These are phyloP conservation scores for Acacia pycnantha DNA, from an alignment of 331 rosid species.

Conservation along the genomic window DNA sequence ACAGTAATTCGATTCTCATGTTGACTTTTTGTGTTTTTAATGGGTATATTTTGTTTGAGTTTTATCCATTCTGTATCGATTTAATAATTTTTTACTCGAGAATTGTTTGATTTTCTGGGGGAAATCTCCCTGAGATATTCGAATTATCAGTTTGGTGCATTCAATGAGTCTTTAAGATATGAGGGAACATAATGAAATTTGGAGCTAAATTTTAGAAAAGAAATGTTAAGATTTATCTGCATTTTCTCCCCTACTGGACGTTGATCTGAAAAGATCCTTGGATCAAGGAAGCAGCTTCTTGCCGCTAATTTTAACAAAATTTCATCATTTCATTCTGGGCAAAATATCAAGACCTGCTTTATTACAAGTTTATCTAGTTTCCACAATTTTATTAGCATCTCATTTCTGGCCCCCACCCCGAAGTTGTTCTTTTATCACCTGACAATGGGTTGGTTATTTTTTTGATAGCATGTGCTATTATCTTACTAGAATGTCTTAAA, in stretches of 20 bases:
- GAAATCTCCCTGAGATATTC: not conserved
- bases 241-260: not conserved
- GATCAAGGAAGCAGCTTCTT: not conserved
- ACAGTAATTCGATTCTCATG: constrained; percentile 47
- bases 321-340: not conserved
- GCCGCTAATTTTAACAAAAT: not conserved
- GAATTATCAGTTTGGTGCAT: not conserved
- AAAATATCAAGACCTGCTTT: not conserved
- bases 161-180: not conserved
- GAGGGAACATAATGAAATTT: not conserved
- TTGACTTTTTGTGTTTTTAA: not conserved
- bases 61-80: not conserved
- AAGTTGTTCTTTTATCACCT: not conserved
- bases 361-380: not conserved
- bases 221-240: not conserved
- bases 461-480: not conserved
- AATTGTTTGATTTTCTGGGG: not conserved
- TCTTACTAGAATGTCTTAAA: not conserved
- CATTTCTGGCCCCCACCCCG: not conserved
- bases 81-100: not conserved
- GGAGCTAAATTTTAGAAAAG: not conserved
- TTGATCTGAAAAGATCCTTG: not conserved
- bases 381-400: not conserved
- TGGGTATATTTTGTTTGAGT: not conserved
- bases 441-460: not conserved